phyloP scores from a whole-genome alignment of 2,329 filamentous ascomycete species.

The Colletotrichum orchidophilum region DNA sequence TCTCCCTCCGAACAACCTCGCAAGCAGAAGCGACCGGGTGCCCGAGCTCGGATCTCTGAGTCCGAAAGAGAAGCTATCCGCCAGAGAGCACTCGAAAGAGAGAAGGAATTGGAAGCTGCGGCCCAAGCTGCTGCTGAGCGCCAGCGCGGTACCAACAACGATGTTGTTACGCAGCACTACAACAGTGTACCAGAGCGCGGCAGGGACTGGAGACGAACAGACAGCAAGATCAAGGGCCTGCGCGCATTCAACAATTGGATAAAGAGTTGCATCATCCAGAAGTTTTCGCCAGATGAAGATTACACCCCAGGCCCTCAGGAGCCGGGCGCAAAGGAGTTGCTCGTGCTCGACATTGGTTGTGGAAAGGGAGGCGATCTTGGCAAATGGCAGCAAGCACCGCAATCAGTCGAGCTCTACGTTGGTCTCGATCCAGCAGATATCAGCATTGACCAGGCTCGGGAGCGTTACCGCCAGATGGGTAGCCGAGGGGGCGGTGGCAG shows the following conservation, averaged over 20 bases:
- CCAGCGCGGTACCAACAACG: conserved; percentile 72
- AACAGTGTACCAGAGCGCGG: conserved; percentile 95
- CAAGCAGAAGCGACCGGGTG: conserved; percentile 75
- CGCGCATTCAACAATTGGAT: conserved; percentile 99
- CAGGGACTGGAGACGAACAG: conserved; percentile 92
- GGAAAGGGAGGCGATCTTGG: conserved; percentile 95
- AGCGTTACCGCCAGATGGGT: conserved; percentile 81
- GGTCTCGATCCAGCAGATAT: conserved; percentile 93
- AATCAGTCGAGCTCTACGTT: conserved; percentile 90
- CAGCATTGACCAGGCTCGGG: conserved; percentile 88
- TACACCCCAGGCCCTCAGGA: conserved; percentile 70
- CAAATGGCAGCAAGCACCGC: conserved; percentile 96
- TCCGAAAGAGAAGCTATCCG: conserved; percentile 74
- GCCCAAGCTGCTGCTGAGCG: conserved; percentile 50
- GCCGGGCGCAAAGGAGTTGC: conserved; percentile 68
- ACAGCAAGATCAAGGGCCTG: conserved; percentile 93
- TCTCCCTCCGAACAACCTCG: conserved; percentile 67
- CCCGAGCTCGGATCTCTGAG: conserved; percentile 72
- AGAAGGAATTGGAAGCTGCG: conserved; percentile 51
- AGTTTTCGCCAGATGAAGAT: conserved; percentile 87
- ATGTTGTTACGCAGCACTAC: conserved; percentile 93
- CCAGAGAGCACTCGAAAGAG: conserved; percentile 67
- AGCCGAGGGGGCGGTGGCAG: conserved; percentile 65
- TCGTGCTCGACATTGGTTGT: conserved; percentile 93
- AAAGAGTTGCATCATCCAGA: conserved; percentile 97